Evolutionary conservation across 495 filamentous ascomycete genomes (phyloP).

Genomic region (Tuber calosporum): DNA sequence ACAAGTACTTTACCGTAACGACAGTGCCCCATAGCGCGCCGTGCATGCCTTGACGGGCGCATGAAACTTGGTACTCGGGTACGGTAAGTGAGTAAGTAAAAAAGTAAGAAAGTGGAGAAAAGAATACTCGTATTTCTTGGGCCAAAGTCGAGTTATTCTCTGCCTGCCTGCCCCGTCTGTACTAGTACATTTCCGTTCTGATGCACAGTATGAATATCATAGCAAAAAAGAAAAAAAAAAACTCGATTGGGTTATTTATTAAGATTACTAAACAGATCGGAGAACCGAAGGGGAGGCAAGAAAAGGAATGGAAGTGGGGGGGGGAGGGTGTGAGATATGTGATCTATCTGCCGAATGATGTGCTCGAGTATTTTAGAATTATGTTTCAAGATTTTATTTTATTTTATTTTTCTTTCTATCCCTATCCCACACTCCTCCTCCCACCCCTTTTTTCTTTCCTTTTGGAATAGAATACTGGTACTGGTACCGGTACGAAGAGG

Average conservation of each 20-base stretch:
- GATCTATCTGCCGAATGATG: background rate
- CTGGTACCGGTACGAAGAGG: no score
- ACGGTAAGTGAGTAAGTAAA: background rate
- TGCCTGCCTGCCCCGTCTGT: background rate
- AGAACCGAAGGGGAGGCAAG: background rate
- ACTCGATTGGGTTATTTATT: background rate
- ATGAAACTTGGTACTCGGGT: background rate
- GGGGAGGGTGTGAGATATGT: background rate
- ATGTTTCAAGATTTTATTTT: background rate
- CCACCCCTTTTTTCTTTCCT: background rate
- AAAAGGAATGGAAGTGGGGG: background rate
- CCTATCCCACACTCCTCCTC: background rate
- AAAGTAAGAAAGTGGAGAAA: background rate
- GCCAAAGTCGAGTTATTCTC: background rate
- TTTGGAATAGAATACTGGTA: constrained; percentile 1
- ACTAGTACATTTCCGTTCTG: no score
- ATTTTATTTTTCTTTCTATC: background rate
- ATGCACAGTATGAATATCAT: no score
- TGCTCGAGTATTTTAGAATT: background rate
- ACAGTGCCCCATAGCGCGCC: background rate
- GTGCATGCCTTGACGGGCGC: background rate
- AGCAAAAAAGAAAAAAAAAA: no score
- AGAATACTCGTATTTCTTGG: background rate
- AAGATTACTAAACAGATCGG: background rate
- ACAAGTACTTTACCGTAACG: background rate